Evolutionary conservation across 257 asterid species (phyloP), one percentile per base, ranked within the genome.

Genomic region (Gentiana dahurica): DNA sequence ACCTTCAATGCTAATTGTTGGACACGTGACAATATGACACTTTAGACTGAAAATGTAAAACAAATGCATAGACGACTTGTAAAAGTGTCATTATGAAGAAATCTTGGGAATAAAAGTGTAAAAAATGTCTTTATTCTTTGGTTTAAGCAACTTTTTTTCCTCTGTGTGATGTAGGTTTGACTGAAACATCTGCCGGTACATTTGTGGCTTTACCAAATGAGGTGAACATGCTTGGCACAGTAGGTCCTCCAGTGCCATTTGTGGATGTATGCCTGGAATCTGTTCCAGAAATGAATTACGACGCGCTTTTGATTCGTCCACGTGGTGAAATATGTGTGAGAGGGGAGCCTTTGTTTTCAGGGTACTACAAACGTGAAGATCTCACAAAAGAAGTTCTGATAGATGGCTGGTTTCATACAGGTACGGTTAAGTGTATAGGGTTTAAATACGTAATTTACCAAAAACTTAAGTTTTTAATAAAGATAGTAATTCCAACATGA

Each of bases 391-490:
- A 91, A 76, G 98, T 85, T 58, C 64, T 87, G 35, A 53, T 73
- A 51, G 94, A 87, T 60, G 95, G 95, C 71, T 91, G 98, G 98
- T 87, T 91, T 76, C 98, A 91, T 75, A 91, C 98, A 81, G 98
- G 98, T 91, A 66, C 49, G 46, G 46, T 55, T 65, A 15, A 1
- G 36, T 57, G 7, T 11, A 15, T 15, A 15, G 24, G 24, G 24
- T 15, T 15, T 15, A 15, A 15, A 15, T 15, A 15, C 24, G 24
- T 15, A 15, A 15, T 15, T 15, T 15, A 15, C 24, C 24, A 15
- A 15, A 0, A 15, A 15, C 24, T 15, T 15, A 15, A 15, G 24
- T 15, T 15, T 15, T 15, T 15, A 15, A 0, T 15, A 15, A 15
- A 15, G 24, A 15, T 15, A 15, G 24, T 15, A 15, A 15, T 15